Base-by-base conservation (phyloP, 2,329 filamentous ascomycete genomes). In the Colletotrichum tamarilloi region DNA sequence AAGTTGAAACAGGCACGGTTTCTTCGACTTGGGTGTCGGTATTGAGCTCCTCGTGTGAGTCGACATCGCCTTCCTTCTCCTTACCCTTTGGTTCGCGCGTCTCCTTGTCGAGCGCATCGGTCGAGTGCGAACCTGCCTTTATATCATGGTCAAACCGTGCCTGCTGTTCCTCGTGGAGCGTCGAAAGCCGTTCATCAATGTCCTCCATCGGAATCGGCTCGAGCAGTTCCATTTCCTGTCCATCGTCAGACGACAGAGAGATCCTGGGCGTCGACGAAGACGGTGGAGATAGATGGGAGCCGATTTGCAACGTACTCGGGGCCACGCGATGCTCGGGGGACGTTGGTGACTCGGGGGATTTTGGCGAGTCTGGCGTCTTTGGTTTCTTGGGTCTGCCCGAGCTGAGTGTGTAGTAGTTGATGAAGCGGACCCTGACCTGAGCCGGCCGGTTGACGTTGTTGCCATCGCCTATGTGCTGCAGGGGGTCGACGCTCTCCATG, bases 381-480 rank as follows among this genome's bases (percentile, higher is more conserved):
- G 81, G 81, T 68, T 82, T 80, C 76, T 93, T 95, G 2, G 88
- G 87, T 72, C 90, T 87, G 4, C 95, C 95, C 11, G 93, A 92
- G 76, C 93, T 95, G n/a, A 93, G 89, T 1, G 95, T 97, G 80
- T 96, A 98, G 80, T 97, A 98, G 79, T 98, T 98, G 70, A 94
- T 87, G 78, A 98, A 98, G 19, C 95, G 89, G 12, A 97, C 89
- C 65, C 92, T 86, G 2, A 85, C 84, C n/a, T 57, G 32, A 11
- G 49, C 24, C 12, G 86, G 84, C 26, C 79, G 75, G n/a, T 78
- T 76, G 3, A 77, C 77, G 26, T 75, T 75, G 12, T 62, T 62
- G 76, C 68, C 70, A 32, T 22, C 76, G 14, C 46, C 42, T 58
- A 75, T 67, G 57, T 77, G 75, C 62, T 78, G 81, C 1, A 88